phyloP scores from a whole-genome alignment of 2,329 filamentous ascomycete genomes.

The Colletotrichum sp. region DNA sequence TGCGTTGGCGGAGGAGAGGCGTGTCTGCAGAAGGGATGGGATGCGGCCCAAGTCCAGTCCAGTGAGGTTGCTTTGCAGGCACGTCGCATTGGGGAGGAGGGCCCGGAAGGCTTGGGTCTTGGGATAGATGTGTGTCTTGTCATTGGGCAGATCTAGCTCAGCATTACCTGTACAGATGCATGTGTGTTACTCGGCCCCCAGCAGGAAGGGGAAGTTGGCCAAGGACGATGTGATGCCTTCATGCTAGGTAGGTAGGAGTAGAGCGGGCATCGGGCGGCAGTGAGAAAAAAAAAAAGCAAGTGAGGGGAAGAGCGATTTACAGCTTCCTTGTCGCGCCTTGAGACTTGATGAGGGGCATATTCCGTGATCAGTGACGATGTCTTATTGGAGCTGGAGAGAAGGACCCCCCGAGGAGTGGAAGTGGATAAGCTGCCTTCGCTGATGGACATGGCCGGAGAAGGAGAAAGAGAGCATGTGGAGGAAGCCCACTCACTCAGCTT shows the following conservation, averaged over 20 bases:
- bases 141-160: not conserved
- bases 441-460: not conserved
- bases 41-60: not conserved
- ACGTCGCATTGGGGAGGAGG: not conserved
- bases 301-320: not conserved
- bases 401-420: not conserved
- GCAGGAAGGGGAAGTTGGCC: not conserved
- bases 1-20: not conserved
- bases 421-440: not conserved
- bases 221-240: not conserved
- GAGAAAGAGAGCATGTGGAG: not conserved
- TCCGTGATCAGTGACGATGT: not conserved
- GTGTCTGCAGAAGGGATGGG: not conserved
- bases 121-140: not conserved
- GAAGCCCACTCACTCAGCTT: not conserved
- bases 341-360: not conserved
- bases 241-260: not conserved
- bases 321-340: not conserved
- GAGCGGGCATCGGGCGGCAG: not conserved
- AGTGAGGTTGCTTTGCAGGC: not conserved
- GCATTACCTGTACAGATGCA: not conserved
- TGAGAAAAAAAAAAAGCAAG: not conserved
- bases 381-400: not conserved
- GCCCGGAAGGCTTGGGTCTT: not conserved
- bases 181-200: not conserved